These are phyloP conservation scores for Penstemon eatonii DNA, from an alignment of 257 asterid genomes.

Conservation along the genomic window DNA sequence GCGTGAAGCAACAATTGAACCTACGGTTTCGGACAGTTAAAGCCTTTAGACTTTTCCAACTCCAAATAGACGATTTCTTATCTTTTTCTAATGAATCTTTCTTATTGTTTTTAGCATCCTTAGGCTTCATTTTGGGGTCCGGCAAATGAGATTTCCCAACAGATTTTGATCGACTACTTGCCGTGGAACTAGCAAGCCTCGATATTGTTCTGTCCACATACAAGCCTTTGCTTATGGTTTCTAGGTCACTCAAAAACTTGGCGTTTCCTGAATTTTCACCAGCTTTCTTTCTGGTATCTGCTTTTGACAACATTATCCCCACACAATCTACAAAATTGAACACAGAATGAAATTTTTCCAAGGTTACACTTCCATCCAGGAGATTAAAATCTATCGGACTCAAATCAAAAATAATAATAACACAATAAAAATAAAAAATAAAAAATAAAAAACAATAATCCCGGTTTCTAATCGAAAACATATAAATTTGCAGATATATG, in stretches of 20 bases:
- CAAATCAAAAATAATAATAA: slow-evolving; percentile 12
- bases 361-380: slow-evolving; percentile 19
- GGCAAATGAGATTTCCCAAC: slow-evolving; percentile 60
- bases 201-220: slow-evolving; percentile 50
- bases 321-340: slow-evolving; percentile 34
- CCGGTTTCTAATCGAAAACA: neutral
- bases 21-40: slow-evolving; percentile 66
- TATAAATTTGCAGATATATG: neutral
- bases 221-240: slow-evolving; percentile 63
- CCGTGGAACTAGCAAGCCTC: slow-evolving; percentile 70
- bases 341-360: slow-evolving; percentile 22
- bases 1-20: slow-evolving; percentile 72
- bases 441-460: slow-evolving; percentile 12
- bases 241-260: slow-evolving; percentile 73
- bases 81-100: slow-evolving; percentile 61
- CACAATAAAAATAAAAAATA: neutral
- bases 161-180: slow-evolving; percentile 83
- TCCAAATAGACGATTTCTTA: slow-evolving; percentile 81
- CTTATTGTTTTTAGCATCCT: slow-evolving; percentile 34
- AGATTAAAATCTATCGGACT: slow-evolving; percentile 15
- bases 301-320: slow-evolving; percentile 60
- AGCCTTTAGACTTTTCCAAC: slow-evolving; percentile 89
- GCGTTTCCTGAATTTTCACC: slow-evolving; percentile 63
- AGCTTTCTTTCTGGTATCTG: slow-evolving; percentile 60
- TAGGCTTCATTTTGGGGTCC: slow-evolving; percentile 50